Conservation (phyloP, 768 basidiomycete species). For the Cyathus striatus region DNA sequence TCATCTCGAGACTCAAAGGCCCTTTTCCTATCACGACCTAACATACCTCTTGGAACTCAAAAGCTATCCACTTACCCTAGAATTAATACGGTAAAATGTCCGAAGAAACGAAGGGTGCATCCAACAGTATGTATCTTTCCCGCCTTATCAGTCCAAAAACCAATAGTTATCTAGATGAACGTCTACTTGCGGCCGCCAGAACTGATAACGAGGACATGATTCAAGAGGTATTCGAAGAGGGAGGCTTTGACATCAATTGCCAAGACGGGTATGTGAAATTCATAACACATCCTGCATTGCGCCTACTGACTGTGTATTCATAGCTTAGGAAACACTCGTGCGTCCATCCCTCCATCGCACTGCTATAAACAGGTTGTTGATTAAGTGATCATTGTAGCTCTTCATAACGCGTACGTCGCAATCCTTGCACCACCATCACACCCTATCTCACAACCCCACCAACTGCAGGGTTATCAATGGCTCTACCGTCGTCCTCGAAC, state of each 20-base stretch:
- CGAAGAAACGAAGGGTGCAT: too few relatives aligned
- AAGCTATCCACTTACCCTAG: too few relatives aligned
- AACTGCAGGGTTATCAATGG: slow-evolving; percentile 44
- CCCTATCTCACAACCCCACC: neutral
- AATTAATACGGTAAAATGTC: too few relatives aligned
- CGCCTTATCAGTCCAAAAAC: too few relatives aligned
- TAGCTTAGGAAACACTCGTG: slow-evolving; percentile 78
- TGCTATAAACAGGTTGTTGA: too few relatives aligned
- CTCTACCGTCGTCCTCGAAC: slow-evolving; percentile 60
- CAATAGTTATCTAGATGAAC: too few relatives aligned
- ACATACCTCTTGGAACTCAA: too few relatives aligned
- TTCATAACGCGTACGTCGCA: slow-evolving; percentile 23
- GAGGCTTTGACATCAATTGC: slow-evolving; percentile 66
- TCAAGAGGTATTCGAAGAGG: slow-evolving; percentile 51
- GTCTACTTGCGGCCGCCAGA: slow-evolving; percentile 69
- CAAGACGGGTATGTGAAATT: slow-evolving; percentile 61
- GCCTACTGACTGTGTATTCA: slow-evolving; percentile 14
- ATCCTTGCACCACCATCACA: neutral
- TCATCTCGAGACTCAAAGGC: too few relatives aligned
- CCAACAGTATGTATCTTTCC: too few relatives aligned
- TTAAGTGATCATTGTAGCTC: slow-evolving; percentile 11
- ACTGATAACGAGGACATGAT: slow-evolving; percentile 68
- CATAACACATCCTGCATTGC: neutral
- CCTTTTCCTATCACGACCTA: too few relatives aligned
- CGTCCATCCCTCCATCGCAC: slow-evolving; percentile 13